Evolutionary conservation across 306 rosid genomes (phyloP).

Genomic region (Potentilla sterilis): DNA sequence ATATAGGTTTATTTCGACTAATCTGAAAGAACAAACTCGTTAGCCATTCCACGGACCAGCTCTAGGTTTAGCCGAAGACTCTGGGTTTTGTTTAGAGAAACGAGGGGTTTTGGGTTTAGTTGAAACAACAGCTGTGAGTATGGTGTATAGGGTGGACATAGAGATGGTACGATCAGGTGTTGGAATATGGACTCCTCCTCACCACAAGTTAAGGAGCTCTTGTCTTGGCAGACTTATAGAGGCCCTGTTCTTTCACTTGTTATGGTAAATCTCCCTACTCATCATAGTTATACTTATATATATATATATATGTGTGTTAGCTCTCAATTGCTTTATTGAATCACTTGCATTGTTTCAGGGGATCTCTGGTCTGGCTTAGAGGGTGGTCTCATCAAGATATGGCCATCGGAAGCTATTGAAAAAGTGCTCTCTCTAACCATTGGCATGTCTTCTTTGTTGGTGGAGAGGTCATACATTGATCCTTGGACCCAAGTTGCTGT

Average conservation of each 20-base stretch:
- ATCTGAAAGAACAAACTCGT: too few relatives aligned
- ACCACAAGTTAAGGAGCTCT: slow-evolving; percentile 54
- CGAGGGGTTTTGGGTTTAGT: too few relatives aligned
- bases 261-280: slow-evolving; percentile 40
- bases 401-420: slow-evolving; percentile 94
- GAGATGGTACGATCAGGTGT: slow-evolving; percentile 77
- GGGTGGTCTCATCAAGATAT: slow-evolving; percentile 75
- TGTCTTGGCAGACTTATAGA: slow-evolving; percentile 52
- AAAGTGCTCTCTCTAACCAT: slow-evolving; percentile 53
- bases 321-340: background rate
- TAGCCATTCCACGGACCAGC: too few relatives aligned
- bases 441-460: slow-evolving; percentile 49
- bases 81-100: too few relatives aligned
- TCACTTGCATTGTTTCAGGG: slow-evolving; percentile 53
- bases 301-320: background rate
- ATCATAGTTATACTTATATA: slow-evolving; percentile 29
- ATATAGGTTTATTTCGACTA: too few relatives aligned
- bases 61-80: too few relatives aligned
- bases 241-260: slow-evolving; percentile 49
- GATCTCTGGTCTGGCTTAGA: slow-evolving; percentile 98
- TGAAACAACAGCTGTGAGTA: too few relatives aligned
- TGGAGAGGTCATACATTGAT: slow-evolving; percentile 93
- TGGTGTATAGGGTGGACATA: slow-evolving; percentile 87
- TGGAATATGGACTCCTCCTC: slow-evolving; percentile 69
- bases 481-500: slow-evolving; percentile 68